Base-by-base conservation (phyloP, 805 yeast species). In the Clavispora vitiphila region DNA sequence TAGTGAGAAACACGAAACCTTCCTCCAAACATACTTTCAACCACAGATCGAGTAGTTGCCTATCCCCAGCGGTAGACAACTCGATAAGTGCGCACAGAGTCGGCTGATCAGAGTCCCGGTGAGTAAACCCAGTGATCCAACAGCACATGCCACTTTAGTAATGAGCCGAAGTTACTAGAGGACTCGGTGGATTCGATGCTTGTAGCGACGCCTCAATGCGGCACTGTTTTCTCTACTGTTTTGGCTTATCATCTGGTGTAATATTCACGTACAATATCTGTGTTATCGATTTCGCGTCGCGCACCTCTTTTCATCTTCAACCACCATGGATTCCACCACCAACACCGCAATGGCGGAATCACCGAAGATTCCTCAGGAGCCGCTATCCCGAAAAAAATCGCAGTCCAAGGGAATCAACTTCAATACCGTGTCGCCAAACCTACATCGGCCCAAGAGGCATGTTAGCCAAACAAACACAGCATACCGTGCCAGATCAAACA, bases 371-470 rank as follows among this genome's bases (percentile, higher is more conserved):
- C 11, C 32, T 5, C 32, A 7, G 8, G 16, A 29, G 16, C 26
- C 27, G 19, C 27, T 41, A 3, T 14, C 35, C 3, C 47, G 49
- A 9, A 24, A 38, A 18, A 39, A 41, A 34, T 44, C 53, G 15
- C 53, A 64, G 40, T 38, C 57, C 16, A 60, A 59, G 32, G 72
- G 72, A 2, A 60, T 67, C 27, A 60, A 59, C 37, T 46, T 67
- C 20, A 61, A 62, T 40, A 46, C 54, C 16, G 55, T 51, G 2
- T 42, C 44, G 4, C 47, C 49, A n/a, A 21, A 10, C n/a, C 38
- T 26, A 29, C 25, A 15, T 35, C 29, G 20, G 5, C 2, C 32
- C 20, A 29, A 29, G 16, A 15, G 32, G 14, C 1, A 6, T 8
- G 32, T 16, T 4, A 29, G 32, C 32, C 32, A 29, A 29, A 29